These are phyloP conservation scores for Tolypocladium album DNA, from an alignment of 2,329 filamentous ascomycete species.

Conservation along the genomic window DNA sequence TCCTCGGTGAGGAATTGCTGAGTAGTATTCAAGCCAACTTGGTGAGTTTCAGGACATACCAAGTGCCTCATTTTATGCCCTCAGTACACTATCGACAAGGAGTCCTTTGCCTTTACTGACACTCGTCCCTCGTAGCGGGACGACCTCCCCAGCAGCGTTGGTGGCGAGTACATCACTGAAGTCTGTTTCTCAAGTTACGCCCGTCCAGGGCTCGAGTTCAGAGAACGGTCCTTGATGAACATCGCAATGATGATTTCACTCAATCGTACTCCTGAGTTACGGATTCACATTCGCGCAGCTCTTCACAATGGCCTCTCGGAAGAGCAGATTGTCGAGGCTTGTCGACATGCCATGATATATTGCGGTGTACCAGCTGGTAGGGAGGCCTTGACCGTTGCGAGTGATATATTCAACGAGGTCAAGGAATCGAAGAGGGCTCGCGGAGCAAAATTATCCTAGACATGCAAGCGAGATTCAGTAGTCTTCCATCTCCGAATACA, in stretches of 20 bases:
- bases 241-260: not conserved
- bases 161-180: not conserved
- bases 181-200: not conserved
- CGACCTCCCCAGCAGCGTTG: not conserved
- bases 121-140: not conserved
- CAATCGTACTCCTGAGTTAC: not conserved
- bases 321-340: not conserved
- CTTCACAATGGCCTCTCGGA: not conserved
- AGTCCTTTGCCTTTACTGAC: not conserved
- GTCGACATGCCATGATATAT: not conserved
- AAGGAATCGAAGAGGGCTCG: not conserved
- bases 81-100: too few relatives aligned
- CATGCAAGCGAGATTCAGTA: too few relatives aligned
- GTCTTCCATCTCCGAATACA: too few relatives aligned
- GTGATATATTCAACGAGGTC: not conserved
- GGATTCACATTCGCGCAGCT: not conserved
- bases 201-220: not conserved
- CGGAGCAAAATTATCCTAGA: not conserved
- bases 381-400: not conserved
- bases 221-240: not conserved
- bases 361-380: not conserved
- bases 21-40: not conserved
- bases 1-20: not conserved
- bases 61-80: too few relatives aligned
- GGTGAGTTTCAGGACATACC: not conserved